A percentile compares a stretch with the other conserved stretches of the same genome.
phyloP scores from a whole-genome alignment of 352 stramenopile species.

The Ophiocytium majus region DNA sequence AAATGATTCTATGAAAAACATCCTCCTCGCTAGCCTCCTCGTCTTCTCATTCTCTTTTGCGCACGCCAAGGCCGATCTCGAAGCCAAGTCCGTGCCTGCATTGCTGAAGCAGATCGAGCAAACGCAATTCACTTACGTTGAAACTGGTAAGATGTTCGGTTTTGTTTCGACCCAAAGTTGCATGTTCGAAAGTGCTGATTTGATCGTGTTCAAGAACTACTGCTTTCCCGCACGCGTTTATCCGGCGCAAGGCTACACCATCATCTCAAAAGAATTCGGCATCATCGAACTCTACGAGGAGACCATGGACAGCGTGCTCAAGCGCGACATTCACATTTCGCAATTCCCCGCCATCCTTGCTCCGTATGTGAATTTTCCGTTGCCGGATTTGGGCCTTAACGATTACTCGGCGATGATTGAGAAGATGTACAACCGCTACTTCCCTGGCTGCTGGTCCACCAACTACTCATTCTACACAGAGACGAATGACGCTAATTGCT shows the following conservation, averaged over 20 bases:
- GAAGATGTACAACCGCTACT: background rate
- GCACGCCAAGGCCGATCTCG: too few species aligned
- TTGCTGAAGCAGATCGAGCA: background rate
- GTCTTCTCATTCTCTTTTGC: too few species aligned
- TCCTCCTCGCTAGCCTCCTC: too few species aligned
- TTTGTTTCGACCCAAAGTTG: slow-evolving; percentile 13
- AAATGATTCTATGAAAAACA: too few species aligned
- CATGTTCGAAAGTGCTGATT: background rate
- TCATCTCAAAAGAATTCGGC: background rate
- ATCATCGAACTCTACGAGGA: slow-evolving; percentile 9
- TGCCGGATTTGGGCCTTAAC: background rate
- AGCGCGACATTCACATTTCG: background rate
- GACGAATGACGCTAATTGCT: background rate
- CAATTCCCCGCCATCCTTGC: background rate
- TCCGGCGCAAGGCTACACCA: slow-evolving; percentile 2
- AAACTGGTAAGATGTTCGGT: background rate
- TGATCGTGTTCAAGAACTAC: slow-evolving; percentile 2
- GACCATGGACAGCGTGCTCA: background rate
- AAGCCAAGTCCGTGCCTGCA: too few species aligned
- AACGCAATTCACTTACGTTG: slow-evolving; percentile 2
- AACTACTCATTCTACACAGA: background rate
- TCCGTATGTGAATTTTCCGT: background rate
- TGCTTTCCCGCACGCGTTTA: background rate
- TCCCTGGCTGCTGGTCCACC: background rate
- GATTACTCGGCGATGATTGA: background rate